Conservation (phyloP, 2,329 filamentous ascomycete species). For the Onygenales sp. region DNA sequence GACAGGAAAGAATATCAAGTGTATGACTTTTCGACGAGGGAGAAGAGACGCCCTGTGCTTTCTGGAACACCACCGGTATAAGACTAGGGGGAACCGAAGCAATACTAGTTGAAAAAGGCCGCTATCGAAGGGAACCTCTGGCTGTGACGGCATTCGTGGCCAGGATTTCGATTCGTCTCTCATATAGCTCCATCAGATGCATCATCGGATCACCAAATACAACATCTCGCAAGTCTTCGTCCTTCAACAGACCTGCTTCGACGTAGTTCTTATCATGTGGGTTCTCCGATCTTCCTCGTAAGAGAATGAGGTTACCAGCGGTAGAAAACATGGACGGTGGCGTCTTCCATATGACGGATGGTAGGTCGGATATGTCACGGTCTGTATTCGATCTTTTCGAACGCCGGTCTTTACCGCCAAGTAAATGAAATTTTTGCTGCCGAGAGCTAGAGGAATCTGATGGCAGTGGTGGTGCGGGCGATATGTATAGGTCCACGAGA, state of each 20-base stretch:
- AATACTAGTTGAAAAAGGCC: too few species aligned
- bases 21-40: too few species aligned
- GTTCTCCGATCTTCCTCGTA: conserved; percentile 40
- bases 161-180: conserved; percentile 58
- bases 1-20: too few species aligned
- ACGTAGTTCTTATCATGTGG: conserved; percentile 48
- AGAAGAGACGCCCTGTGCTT: too few species aligned
- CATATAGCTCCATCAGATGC: conserved; percentile 73
- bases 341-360: conserved; percentile 49
- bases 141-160: conserved; percentile 59
- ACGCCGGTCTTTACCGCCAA: conserved; percentile 7
- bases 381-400: neutral
- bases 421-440: neutral
- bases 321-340: conserved; percentile 59
- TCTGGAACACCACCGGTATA: too few species aligned
- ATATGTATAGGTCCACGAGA: conserved; percentile 60
- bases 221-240: conserved; percentile 58
- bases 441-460: neutral
- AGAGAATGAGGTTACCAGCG: conserved; percentile 58
- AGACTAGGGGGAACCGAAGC: too few species aligned
- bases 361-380: conserved; percentile 1
- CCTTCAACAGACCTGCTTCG: conserved; percentile 57
- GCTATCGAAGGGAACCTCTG: conserved; percentile 12
- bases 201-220: conserved; percentile 75
- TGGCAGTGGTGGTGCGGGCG: conserved; percentile 41